A percentile compares a stretch with the other conserved stretches of the same genome.
These are phyloP conservation scores for Penicillium flavigenum DNA, from an alignment of 495 filamentous ascomycete species.

Conservation along the genomic window DNA sequence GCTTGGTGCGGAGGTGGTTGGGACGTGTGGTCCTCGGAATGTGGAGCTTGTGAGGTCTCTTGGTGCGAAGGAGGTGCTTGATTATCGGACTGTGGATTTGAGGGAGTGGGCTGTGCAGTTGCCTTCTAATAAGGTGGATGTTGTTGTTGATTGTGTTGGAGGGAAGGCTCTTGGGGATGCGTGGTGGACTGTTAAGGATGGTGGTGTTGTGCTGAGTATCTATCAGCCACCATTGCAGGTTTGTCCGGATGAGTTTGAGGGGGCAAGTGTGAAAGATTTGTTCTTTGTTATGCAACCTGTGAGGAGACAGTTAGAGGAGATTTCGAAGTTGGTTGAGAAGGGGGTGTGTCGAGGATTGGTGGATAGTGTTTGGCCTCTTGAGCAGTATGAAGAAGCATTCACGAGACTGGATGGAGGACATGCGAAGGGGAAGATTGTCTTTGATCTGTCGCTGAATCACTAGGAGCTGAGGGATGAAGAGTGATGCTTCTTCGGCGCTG, in stretches of 20 bases:
- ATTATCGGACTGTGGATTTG: constrained; percentile 43
- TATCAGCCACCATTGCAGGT: constrained; percentile 45
- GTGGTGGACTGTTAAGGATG: constrained; percentile 46
- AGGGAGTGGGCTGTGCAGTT: constrained; percentile 31
- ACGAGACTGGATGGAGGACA: constrained; percentile 44
- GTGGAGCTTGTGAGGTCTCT: constrained; percentile 40
- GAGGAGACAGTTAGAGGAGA: constrained; percentile 40
- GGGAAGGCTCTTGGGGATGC: constrained; percentile 42
- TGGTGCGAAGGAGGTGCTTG: constrained; percentile 46
- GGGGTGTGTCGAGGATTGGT: constrained; percentile 39
- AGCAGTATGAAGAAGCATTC: constrained; percentile 47
- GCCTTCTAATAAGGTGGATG: constrained; percentile 37
- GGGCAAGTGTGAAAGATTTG: constrained; percentile 29
- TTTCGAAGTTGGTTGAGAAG: constrained; percentile 45
- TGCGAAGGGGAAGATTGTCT: constrained; percentile 43
- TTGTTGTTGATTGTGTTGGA: constrained; percentile 56
- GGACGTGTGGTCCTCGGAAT: constrained; percentile 42
- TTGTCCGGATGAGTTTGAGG: constrained; percentile 34
- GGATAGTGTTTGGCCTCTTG: constrained; percentile 50
- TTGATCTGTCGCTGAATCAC: constrained; percentile 28
- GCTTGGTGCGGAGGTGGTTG: constrained; percentile 44
- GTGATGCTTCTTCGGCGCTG: not conserved
- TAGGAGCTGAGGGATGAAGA: not conserved
- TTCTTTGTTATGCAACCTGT: constrained; percentile 50
- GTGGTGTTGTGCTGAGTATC: constrained; percentile 51